Evolutionary conservation across 371 early-diverging fungal species (phyloP).

Genomic region (Mortierella sp.): DNA sequence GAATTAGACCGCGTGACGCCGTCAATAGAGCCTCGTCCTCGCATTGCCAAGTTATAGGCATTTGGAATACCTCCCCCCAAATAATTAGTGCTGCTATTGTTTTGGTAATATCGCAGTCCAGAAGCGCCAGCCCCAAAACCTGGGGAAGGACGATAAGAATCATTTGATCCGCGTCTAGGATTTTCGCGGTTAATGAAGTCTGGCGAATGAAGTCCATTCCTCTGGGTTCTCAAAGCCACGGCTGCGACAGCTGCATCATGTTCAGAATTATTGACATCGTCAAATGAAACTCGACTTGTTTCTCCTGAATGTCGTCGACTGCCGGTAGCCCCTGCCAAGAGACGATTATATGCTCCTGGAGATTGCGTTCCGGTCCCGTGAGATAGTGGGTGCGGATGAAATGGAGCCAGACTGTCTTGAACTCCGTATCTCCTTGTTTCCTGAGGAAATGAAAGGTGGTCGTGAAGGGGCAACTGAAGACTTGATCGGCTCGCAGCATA

Average conservation of each 20-base stretch:
- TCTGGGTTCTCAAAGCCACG: slow-evolving; percentile 37
- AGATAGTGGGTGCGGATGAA: slow-evolving; percentile 3
- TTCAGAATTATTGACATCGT: slow-evolving; percentile 37
- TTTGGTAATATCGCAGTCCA: slow-evolving; percentile 18
- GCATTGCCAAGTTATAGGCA: slow-evolving; percentile 38
- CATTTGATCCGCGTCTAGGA: slow-evolving; percentile 34
- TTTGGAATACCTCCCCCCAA: slow-evolving; percentile 24
- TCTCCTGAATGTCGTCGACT: slow-evolving; percentile 22
- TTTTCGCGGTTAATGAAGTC: slow-evolving; percentile 19
- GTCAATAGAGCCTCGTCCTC: slow-evolving; percentile 40
- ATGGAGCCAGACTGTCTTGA: slow-evolving; percentile 26
- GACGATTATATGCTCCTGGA: slow-evolving; percentile 27
- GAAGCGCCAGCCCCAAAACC: neutral
- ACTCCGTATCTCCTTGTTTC: slow-evolving; percentile 41
- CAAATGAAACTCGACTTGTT: slow-evolving; percentile 29
- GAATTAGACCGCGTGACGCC: slow-evolving; percentile 21
- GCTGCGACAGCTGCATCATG: slow-evolving; percentile 52
- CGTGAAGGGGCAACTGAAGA: slow-evolving; percentile 39
- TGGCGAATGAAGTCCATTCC: slow-evolving; percentile 9
- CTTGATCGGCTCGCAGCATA: slow-evolving; percentile 47
- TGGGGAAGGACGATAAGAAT: slow-evolving; percentile 21
- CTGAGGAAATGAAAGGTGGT: slow-evolving; percentile 44
- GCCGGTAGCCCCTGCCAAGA: slow-evolving; percentile 4
- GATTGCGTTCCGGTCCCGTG: slow-evolving; percentile 1
- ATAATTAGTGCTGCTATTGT: slow-evolving; percentile 16